Evolutionary conservation across 371 early-diverging fungal genomes (phyloP).

Genomic region (Rhizopus sp.): DNA sequence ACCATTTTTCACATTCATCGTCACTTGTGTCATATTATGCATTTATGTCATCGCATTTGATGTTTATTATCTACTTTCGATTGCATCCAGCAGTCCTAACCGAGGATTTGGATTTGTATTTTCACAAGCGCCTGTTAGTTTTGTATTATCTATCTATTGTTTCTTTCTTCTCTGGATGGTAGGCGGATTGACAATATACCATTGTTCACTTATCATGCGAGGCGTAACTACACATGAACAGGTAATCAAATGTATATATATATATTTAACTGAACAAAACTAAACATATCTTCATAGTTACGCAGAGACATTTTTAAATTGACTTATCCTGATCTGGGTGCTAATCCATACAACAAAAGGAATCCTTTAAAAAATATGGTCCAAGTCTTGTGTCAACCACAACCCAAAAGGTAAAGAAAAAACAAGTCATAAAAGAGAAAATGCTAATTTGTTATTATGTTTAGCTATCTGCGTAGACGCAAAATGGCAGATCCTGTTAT

Average conservation of each 20-base stretch:
- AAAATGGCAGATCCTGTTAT: constrained; percentile 33
- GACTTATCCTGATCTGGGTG: constrained; percentile 44
- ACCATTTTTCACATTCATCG: constrained; percentile 78
- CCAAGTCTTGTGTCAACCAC: constrained; percentile 60
- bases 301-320: constrained; percentile 38
- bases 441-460: not conserved
- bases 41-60: constrained; percentile 58
- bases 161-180: constrained; percentile 67
- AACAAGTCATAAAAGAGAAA: not conserved
- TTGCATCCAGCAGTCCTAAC: constrained; percentile 26
- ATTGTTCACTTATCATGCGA: constrained; percentile 66
- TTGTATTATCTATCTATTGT: constrained; percentile 67
- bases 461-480: constrained; percentile 43
- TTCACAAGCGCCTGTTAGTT: constrained; percentile 45
- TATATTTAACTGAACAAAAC: not conserved
- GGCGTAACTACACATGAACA: constrained; percentile 91
- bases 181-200: constrained; percentile 73
- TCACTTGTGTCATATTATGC: constrained; percentile 55
- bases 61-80: constrained; percentile 58
- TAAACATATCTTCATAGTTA: constrained; percentile 11
- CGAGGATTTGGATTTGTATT: constrained; percentile 24
- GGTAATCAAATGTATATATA: constrained; percentile 51
- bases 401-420: constrained; percentile 55
- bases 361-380: constrained; percentile 52
- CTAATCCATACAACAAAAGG: constrained; percentile 55